A percentile compares a stretch with the other conserved stretches of the same genome.
Evolutionary conservation across 2,329 filamentous ascomycete species (phyloP).

Genomic region (Nothopassalora personata): DNA sequence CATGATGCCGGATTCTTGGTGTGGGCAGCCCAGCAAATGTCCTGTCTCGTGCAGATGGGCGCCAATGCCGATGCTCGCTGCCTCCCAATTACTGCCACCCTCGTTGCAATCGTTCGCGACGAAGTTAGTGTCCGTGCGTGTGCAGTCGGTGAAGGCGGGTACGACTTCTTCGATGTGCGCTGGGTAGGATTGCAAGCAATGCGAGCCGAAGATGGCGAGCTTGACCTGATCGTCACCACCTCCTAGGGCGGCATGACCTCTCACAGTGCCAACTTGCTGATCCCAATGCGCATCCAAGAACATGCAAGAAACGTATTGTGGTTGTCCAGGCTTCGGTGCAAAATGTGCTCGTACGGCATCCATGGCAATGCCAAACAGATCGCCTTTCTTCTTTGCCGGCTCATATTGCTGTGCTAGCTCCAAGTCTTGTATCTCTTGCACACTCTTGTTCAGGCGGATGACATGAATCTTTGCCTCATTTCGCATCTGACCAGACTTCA

Average conservation of each 20-base stretch:
- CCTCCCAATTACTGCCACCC: constrained; percentile 87
- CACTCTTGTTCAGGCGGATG: constrained; percentile 74
- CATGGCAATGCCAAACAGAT: constrained; percentile 69
- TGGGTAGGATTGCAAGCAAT: constrained; percentile 87
- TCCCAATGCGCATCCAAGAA: constrained; percentile 90
- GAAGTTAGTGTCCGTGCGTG: constrained; percentile 71
- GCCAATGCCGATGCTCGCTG: constrained; percentile 89
- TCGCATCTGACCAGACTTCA: constrained; percentile 65
- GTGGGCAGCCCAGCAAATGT: constrained; percentile 82
- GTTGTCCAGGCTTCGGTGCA: constrained; percentile 67
- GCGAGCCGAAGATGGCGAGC: constrained; percentile 86
- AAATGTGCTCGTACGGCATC: constrained; percentile 77
- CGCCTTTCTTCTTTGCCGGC: constrained; percentile 62
- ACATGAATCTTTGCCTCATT: constrained; percentile 89
- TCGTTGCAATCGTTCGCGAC: constrained; percentile 85
- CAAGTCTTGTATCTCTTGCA: constrained; percentile 74
- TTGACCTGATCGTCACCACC: constrained; percentile 68
- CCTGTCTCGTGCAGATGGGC: constrained; percentile 89
- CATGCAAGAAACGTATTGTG: constrained; percentile 80
- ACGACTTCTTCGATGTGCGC: constrained; percentile 83
- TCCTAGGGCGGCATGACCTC: constrained; percentile 79
- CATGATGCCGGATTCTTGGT: constrained; percentile 91
- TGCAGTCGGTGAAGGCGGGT: constrained; percentile 84
- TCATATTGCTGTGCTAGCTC: constrained; percentile 73
- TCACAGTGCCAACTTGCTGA: constrained; percentile 60